Conservation (phyloP, 306 rosid species). For the Lagenaria siceraria region DNA sequence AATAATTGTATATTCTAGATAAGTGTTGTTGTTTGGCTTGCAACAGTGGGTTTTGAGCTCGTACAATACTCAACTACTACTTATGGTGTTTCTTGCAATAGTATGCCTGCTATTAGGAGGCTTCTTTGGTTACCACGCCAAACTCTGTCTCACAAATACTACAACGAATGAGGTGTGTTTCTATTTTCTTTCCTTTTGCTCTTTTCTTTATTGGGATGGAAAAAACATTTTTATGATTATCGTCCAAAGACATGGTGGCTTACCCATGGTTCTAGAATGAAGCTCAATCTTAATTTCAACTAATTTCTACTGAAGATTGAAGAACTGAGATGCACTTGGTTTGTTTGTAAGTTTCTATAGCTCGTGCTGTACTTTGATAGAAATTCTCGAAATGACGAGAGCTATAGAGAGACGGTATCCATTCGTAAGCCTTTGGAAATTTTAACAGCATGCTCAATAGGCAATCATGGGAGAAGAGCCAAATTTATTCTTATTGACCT, state of each 20-base stretch:
- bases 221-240: background rate
- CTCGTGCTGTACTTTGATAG: background rate
- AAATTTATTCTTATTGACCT: background rate
- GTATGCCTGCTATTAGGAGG: slow-evolving; percentile 60
- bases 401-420: background rate
- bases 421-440: background rate
- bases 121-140: slow-evolving; percentile 80
- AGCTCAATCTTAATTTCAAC: no score
- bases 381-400: background rate
- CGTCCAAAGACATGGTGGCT: background rate
- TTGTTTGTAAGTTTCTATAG: background rate
- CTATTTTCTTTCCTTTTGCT: background rate
- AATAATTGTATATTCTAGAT: background rate
- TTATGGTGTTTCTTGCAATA: slow-evolving; percentile 72
- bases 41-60: slow-evolving; percentile 80
- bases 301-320: background rate
- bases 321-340: background rate
- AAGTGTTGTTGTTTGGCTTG: slow-evolving; percentile 3
- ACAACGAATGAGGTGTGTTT: slow-evolving; percentile 83
- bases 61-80: slow-evolving; percentile 75
- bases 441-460: background rate
- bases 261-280: no score
- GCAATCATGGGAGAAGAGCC: background rate
- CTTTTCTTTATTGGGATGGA: background rate
- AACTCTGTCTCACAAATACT: slow-evolving; percentile 75